Percentiles rank a stretch among this genome's conserved stretches.
Evolutionary conservation across 345 rosid species (phyloP).

Genomic region (Eucalyptus polybractea): DNA sequence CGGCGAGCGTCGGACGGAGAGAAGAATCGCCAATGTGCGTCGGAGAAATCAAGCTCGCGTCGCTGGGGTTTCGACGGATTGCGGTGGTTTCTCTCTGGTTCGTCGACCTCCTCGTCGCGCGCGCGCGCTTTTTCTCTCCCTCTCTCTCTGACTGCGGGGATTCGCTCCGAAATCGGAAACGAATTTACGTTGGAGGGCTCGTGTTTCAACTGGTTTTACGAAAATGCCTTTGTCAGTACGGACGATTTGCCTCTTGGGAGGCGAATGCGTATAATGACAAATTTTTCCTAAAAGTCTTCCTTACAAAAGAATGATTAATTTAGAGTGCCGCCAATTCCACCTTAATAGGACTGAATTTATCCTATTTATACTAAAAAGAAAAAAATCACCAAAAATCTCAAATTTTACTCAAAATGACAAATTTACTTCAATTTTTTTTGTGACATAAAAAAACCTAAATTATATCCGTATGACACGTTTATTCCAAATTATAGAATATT

Average conservation of each 20-base stretch:
- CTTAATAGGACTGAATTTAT: not conserved
- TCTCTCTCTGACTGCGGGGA: not conserved
- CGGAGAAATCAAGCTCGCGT: not conserved
- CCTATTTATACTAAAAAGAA: too few species aligned
- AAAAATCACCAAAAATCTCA: too few species aligned
- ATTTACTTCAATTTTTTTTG: too few species aligned
- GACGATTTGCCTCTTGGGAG: not conserved
- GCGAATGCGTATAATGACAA: not conserved
- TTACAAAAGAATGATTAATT: not conserved
- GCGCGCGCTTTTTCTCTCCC: not conserved
- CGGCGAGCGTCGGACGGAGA: fast-evolving
- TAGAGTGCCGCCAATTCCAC: not conserved
- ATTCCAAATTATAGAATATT: fast-evolving
- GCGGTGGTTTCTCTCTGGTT: not conserved
- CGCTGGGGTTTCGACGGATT: not conserved
- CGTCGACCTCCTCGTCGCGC: not conserved
- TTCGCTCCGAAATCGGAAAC: not conserved
- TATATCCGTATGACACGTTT: fast-evolving
- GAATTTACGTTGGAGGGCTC: not conserved
- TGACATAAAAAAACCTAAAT: too few species aligned
- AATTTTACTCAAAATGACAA: too few species aligned
- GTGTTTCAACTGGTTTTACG: not conserved
- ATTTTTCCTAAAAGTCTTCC: not conserved
- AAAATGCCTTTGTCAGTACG: not conserved
- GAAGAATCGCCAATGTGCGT: not conserved